phyloP scores from a whole-genome alignment of 345 rosid genomes.

The Hypericum perforatum region DNA sequence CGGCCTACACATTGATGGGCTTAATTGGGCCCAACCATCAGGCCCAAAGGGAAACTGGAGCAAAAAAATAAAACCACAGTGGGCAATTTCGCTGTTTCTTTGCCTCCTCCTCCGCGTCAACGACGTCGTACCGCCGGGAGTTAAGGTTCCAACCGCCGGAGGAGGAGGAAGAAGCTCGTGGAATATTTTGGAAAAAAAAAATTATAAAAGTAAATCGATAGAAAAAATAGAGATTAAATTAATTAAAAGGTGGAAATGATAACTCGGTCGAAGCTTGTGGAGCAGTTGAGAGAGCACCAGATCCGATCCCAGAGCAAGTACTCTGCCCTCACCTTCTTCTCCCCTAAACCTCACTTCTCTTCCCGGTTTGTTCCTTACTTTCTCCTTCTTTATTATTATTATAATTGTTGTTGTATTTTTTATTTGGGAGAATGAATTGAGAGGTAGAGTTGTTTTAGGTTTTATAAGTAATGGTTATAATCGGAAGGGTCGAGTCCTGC shows the following conservation, averaged over 20 bases:
- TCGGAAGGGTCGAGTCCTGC: too few relatives aligned
- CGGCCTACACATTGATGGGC: too few relatives aligned
- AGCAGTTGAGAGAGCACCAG: constrained; percentile 46
- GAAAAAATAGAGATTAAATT: neutral
- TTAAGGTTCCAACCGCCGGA: too few relatives aligned
- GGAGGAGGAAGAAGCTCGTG: neutral
- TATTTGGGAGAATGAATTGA: neutral
- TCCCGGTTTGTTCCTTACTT: constrained; percentile 23
- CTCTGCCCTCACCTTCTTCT: constrained; percentile 39
- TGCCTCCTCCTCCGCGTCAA: too few relatives aligned
- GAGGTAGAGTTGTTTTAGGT: too few relatives aligned
- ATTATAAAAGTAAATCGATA: constrained; percentile 1
- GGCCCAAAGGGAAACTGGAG: too few relatives aligned
- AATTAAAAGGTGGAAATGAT: constrained; percentile 25
- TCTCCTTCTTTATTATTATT: neutral
- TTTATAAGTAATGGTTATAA: too few relatives aligned
- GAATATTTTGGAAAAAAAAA: neutral
- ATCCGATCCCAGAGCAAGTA: constrained; percentile 39
- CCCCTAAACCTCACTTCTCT: constrained; percentile 34
- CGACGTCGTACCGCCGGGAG: too few relatives aligned
- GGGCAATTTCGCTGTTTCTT: too few relatives aligned
- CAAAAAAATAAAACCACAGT: too few relatives aligned
- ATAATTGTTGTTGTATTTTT: neutral
- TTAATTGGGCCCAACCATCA: too few relatives aligned
- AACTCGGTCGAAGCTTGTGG: constrained; percentile 49